Base-by-base conservation (phyloP, 352 stramenopile genomes). In the Peronospora destructor region DNA sequence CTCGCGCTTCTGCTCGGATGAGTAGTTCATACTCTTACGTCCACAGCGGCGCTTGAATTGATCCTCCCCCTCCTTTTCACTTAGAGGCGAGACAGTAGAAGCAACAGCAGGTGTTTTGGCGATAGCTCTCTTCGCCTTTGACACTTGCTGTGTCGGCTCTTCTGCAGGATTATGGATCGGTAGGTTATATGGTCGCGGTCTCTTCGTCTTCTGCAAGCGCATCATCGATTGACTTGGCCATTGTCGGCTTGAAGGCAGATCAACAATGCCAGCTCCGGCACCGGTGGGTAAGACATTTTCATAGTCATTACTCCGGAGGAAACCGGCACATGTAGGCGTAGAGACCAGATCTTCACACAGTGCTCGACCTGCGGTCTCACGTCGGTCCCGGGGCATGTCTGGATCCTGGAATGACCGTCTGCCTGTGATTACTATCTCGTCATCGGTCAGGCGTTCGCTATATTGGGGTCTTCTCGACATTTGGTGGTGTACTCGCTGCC, bases 1-100 rank as follows among this genome's bases (percentile, higher is more conserved):
- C 58, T 91, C 80, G 21, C 80, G 80, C 60, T 91, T 91, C 35
- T 91, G 73, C 45, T 88, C 76, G 0, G 75, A 87, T 25, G 76
- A 87, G 43, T 88, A 91, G 64, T 91, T 91, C 80, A 91, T 91
- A 48, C 73, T 87, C 64, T 91, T 91, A 37, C 80, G 74, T 29
- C 80, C 80, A 38, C 80, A 91, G 1, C 77, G 77, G 10, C 77
- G 73, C 53, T 89, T 89, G n/a, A 64, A 58, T 9, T 71, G 60
- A 2, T 13, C 30, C 13, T 59, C 53, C 0, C 8, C 26, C 14
- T 56, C 60, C 5, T 61, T 59, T 17, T 19, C 36, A 41, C 52
- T 49, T 0, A 36, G 36, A 13, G 40, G 14, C 13, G 29, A 23
- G 11, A 25, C 25, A 32, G 32, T 42, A 12, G 44, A 13, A 29